Base-by-base conservation (phyloP, 2,329 filamentous ascomycete species). In the Fusarium nematophilum region DNA sequence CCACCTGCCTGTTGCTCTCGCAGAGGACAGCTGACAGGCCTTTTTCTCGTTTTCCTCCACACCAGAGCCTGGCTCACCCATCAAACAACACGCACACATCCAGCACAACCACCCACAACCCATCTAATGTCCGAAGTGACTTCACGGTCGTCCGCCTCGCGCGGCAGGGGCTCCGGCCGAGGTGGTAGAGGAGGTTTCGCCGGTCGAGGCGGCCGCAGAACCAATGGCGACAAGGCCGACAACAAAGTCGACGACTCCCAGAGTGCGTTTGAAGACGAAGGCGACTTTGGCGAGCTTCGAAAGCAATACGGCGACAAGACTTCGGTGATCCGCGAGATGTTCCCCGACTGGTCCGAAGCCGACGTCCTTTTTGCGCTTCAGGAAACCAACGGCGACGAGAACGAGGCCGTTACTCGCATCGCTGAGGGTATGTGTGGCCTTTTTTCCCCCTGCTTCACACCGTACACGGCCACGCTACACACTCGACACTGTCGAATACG, bases 321-420 rank as follows among this genome's bases (percentile, higher is more conserved):
- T 69, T 83, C 83, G 60, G 87, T 89, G 71, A 88, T 99, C 75
- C 93, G 92, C 80, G 93, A 97, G 76, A 89, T 98, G 81, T 97
- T 97, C 81, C 88, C 92, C 57, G 90, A 93, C 77, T 98, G 94
- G 95, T 94, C 93, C 69, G 92, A 97, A 72, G 92, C 93, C 76
- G 94, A 98, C 76, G 87, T 98, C 63, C 87, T 98, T 64, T 95
- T 95, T 75, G 93, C 93, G 60, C 84, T 99, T 57, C 88, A 96
- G 77, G 95, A 99, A 81, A 90, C 89, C 52, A 86, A 91, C 70
- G 91, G 91, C 70, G 90, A 95, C 77, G 82, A 92, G 70, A 85
- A 90, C 68, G 79, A 86, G 69, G 87, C 90, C 65, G 90, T 91
- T 73, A 88, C 90, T 70, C 88, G 88, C 76, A 94, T 95, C 76